Percentiles rank a stretch among this genome's conserved stretches.
These are phyloP conservation scores for Scedosporium dehoogii DNA, from an alignment of 2,329 filamentous ascomycete genomes.

Conservation along the genomic window DNA sequence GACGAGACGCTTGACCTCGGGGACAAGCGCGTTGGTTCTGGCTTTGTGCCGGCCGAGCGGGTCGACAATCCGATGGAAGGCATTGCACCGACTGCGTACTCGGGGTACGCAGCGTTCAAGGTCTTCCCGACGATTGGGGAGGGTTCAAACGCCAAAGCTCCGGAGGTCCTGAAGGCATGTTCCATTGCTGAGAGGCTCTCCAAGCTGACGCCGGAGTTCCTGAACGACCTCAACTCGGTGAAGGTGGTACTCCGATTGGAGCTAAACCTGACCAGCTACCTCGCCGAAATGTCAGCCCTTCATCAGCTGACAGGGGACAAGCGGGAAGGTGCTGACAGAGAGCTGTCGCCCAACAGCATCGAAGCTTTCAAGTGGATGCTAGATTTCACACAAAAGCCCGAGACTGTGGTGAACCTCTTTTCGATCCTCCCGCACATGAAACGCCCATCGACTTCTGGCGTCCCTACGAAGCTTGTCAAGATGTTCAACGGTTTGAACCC, in stretches of 20 bases:
- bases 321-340: background rate
- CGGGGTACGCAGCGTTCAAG: conserved; percentile 5
- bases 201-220: background rate
- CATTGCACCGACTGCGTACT: background rate
- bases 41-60: background rate
- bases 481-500: conserved; percentile 24
- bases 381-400: conserved; percentile 17
- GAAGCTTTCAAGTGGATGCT: conserved; percentile 22
- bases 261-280: conserved; percentile 6
- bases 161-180: background rate
- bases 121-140: conserved; percentile 1
- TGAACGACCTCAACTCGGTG: background rate
- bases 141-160: background rate
- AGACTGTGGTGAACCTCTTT: conserved; percentile 16
- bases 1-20: background rate
- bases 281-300: conserved; percentile 8
- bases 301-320: background rate
- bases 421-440: conserved; percentile 22
- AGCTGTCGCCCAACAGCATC: background rate
- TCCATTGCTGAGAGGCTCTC: background rate
- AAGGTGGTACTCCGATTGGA: conserved; percentile 1
- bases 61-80: conserved; percentile 10
- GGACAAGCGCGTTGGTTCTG: background rate
- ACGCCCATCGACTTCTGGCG: conserved; percentile 14
- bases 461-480: conserved; percentile 17